Conservation (phyloP, 2,329 filamentous ascomycete genomes). For the Fusarium oligoseptatum region DNA sequence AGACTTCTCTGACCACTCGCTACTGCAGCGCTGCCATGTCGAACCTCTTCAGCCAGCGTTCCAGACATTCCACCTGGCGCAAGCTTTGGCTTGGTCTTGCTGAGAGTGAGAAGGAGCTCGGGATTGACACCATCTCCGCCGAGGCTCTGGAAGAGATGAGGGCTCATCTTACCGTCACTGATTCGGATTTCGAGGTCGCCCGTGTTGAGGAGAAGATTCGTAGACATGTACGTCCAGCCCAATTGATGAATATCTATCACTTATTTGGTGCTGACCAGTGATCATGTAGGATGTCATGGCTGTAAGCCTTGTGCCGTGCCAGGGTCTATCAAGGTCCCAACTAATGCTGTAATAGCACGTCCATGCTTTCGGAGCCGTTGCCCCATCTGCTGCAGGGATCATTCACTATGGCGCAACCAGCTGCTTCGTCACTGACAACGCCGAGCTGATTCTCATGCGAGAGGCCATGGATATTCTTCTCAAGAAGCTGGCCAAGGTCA, state of each 20-base stretch:
- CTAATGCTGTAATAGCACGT: conserved; percentile 6
- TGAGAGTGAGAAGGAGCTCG: conserved; percentile 34
- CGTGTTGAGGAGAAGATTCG: conserved; percentile 34
- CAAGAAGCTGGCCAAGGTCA: conserved; percentile 19
- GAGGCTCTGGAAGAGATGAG: conserved; percentile 39
- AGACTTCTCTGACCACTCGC: not conserved
- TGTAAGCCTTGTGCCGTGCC: not conserved
- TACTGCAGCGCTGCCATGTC: not conserved
- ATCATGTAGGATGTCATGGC: conserved; percentile 14
- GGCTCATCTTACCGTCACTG: conserved; percentile 17
- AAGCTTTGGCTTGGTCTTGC: conserved; percentile 35
- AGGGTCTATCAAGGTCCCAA: not conserved
- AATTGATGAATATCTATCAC: not conserved
- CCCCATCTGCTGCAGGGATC: conserved; percentile 14
- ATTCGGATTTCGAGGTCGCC: conserved; percentile 35
- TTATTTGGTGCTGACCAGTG: not conserved
- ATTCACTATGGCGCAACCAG: conserved; percentile 15
- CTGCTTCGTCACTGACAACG: conserved; percentile 17
- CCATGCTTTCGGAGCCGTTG: conserved; percentile 11
- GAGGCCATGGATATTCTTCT: conserved; percentile 9
- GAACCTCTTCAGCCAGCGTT: not conserved
- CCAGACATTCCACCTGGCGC: conserved; percentile 35
- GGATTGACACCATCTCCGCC: conserved; percentile 31
- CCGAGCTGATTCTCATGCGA: conserved; percentile 14
- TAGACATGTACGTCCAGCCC: conserved; percentile 12